A percentile compares a stretch with the other conserved stretches of the same genome.
These are phyloP conservation scores for Aureobasidium namibiae DNA, from an alignment of 2,329 filamentous ascomycete species.

Conservation along the genomic window DNA sequence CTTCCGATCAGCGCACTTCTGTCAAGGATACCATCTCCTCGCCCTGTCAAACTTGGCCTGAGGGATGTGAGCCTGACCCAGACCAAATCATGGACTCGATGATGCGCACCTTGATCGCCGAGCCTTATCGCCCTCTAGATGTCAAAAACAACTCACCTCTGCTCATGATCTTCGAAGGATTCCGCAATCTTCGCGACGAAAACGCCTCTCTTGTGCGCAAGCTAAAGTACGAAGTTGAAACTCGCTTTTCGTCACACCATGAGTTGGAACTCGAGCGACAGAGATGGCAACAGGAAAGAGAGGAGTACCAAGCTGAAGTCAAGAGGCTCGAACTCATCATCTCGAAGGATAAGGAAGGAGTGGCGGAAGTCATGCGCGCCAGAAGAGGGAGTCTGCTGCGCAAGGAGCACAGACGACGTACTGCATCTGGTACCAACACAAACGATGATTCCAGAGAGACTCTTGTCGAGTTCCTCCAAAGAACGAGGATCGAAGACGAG, in stretches of 20 bases:
- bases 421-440: slow-evolving; percentile 13
- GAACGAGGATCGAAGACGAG: slow-evolving; percentile 20
- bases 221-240: slow-evolving; percentile 23
- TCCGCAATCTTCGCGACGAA: slow-evolving; percentile 28
- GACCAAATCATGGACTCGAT: slow-evolving; percentile 24
- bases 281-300: slow-evolving; percentile 26
- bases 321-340: slow-evolving; percentile 38
- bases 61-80: background rate
- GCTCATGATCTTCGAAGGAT: slow-evolving; percentile 36
- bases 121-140: slow-evolving; percentile 23
- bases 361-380: slow-evolving; percentile 34
- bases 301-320: slow-evolving; percentile 33
- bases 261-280: slow-evolving; percentile 25
- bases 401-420: slow-evolving; percentile 15
- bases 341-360: slow-evolving; percentile 33
- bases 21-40: background rate
- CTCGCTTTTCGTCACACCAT: slow-evolving; percentile 16
- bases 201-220: slow-evolving; percentile 24
- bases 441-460: slow-evolving; percentile 21
- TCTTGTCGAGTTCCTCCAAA: slow-evolving; percentile 27
- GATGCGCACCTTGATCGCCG: slow-evolving; percentile 23
- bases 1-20: background rate
- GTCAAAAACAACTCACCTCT: slow-evolving; percentile 30
- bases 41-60: background rate
- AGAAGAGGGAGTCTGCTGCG: slow-evolving; percentile 32